Base-by-base conservation (phyloP, 768 basidiomycete genomes). In the Naematelia aurantialba region DNA sequence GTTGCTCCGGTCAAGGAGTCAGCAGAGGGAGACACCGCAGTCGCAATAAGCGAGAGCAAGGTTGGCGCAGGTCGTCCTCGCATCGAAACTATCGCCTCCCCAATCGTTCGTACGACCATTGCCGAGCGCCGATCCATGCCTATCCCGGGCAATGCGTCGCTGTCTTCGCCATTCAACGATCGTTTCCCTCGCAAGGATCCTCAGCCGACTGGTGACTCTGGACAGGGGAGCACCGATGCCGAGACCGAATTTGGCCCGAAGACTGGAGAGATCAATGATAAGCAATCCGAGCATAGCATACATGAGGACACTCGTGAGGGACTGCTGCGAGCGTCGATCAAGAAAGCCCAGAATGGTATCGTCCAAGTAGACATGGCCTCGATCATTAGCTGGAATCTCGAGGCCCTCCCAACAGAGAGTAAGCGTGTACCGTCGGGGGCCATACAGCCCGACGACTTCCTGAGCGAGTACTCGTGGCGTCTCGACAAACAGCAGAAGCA, bases 121-220 rank as follows among this genome's bases (percentile, higher is more conserved):
- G 70, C 70, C n/a, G 70, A 72, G 34, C 61, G 70, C 8, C 61
- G 70, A 12, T 50, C 67, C 8, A 66, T 65, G n/a, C 58, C 62
- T 19, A 45, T 29, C 11, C 54, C 65, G 0, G 34, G 34, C 8
- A 39, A 39, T 39, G 34, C 34, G 8, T 39, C 34, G 19, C 45
- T 72, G n/a, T 58, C 70, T 1, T 68, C 67, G n/a, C 70, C 70
- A 2, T 69, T 69, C 44, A 62, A 51, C 21, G 62, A 60, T 17
- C 31, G 51, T 2, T 25, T 50, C 11, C 45, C 55, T 2, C n/a
- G 61, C n/a, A 57, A 56, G 24, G 70, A 67, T 47, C 60, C 66
- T 19, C 52, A 56, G 57, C 63, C 66, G 4, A 72, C 68, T 8
- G 62, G 55, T 25, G 64, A 67, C 26, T 72, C 70, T 1, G 42